phyloP scores from a whole-genome alignment of 805 yeast species.

The Saturnispora gosingensis region DNA sequence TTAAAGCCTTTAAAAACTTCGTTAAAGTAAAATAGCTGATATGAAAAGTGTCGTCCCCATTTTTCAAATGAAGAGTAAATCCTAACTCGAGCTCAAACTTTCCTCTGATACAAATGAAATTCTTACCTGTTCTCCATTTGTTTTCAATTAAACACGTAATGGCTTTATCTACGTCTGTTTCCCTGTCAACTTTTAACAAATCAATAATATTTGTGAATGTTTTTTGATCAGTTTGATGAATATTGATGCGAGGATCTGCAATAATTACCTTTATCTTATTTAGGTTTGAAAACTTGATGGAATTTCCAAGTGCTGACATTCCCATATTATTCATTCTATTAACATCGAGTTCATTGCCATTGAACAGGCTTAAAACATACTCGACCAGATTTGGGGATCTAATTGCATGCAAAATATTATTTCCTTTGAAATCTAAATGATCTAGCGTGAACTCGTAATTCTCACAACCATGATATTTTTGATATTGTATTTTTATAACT shows the following conservation, averaged over 20 bases:
- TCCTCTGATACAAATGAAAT: slow-evolving; percentile 23
- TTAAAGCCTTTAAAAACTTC: slow-evolving; percentile 28
- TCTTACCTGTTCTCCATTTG: slow-evolving; percentile 1
- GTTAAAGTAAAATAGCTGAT: slow-evolving; percentile 14
- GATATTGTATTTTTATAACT: slow-evolving; percentile 34
- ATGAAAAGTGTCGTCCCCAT: slow-evolving; percentile 13
- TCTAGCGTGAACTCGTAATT: slow-evolving; percentile 32
- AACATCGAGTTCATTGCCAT: slow-evolving; percentile 32
- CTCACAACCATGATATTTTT: slow-evolving; percentile 32
- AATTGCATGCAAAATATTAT: slow-evolving; percentile 67
- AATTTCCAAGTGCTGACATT: slow-evolving; percentile 63
- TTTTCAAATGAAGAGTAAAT: slow-evolving; percentile 19
- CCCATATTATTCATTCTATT: slow-evolving; percentile 52
- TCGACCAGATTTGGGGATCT: slow-evolving; percentile 37
- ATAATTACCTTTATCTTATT: slow-evolving; percentile 49
- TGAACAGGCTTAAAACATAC: slow-evolving; percentile 30
- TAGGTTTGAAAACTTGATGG: slow-evolving; percentile 56
- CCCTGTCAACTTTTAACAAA: slow-evolving; percentile 32
- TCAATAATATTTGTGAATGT: slow-evolving; percentile 35
- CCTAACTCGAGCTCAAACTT: slow-evolving; percentile 23
- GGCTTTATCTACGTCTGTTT: slow-evolving; percentile 12
- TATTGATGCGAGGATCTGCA: slow-evolving; percentile 38
- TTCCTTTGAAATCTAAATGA: slow-evolving; percentile 67
- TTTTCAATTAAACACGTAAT: slow-evolving; percentile 31
- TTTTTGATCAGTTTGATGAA: slow-evolving; percentile 26